Percentiles rank a stretch among this genome's conserved stretches.
These are phyloP conservation scores for Eremothecium cymbalariae DNA, from an alignment of 1,139 yeast genomes.

Conservation along the genomic window DNA sequence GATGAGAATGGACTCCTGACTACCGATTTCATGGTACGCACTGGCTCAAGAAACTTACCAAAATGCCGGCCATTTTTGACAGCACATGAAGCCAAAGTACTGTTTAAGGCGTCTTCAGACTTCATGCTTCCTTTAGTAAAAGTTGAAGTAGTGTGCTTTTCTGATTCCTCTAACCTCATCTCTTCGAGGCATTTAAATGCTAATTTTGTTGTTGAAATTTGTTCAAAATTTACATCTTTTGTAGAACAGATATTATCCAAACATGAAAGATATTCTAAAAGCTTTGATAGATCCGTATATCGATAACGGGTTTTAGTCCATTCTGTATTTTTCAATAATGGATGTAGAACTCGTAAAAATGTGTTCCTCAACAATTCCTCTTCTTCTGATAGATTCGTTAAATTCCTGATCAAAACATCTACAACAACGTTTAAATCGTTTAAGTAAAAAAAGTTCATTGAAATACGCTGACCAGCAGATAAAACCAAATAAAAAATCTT, in stretches of 20 bases:
- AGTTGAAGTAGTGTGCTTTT: no score
- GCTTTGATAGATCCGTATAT: conserved; percentile 42
- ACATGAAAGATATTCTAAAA: conserved; percentile 42
- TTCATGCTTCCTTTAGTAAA: no score
- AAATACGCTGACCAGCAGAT: conserved; percentile 56
- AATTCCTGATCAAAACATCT: conserved; percentile 78
- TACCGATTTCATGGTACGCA: no score
- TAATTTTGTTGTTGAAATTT: conserved; percentile 45
- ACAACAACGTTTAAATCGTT: conserved; percentile 80
- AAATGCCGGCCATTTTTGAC: no score
- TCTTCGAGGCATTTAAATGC: conserved; percentile 51
- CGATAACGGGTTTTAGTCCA: conserved; percentile 52
- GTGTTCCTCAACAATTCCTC: conserved; percentile 64
- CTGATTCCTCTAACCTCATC: conserved; percentile 51
- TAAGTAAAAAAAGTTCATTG: conserved; percentile 52
- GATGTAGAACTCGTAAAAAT: conserved; percentile 66
- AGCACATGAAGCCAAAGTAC: no score
- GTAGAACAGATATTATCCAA: conserved; percentile 28
- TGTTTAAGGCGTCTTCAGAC: no score
- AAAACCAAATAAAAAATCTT: conserved; percentile 70
- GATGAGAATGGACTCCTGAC: no score
- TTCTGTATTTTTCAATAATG: conserved; percentile 61
- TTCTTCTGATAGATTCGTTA: conserved; percentile 55
- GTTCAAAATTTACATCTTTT: conserved; percentile 26
- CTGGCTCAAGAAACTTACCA: no score